Percentiles rank a stretch among this genome's conserved stretches.
Conservation (phyloP, 805 yeast species). For the Ogataea neopini region DNA sequence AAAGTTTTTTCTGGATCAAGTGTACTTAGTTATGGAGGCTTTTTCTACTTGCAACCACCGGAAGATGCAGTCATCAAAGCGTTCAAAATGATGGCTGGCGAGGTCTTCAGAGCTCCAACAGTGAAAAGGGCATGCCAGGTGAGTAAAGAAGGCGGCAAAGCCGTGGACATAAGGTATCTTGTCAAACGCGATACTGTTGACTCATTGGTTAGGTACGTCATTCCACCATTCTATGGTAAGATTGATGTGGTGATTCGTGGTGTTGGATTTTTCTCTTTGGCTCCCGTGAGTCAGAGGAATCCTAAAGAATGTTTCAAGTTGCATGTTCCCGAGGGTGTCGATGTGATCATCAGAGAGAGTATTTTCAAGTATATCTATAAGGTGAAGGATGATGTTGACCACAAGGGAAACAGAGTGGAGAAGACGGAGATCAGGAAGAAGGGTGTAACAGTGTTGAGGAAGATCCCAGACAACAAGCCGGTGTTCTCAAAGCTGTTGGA, state of each 20-base stretch:
- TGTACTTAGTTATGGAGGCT: slow-evolving; percentile 55
- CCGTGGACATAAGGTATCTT: slow-evolving; percentile 24
- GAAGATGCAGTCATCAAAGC: slow-evolving; percentile 47
- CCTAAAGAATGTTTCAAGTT: slow-evolving; percentile 42
- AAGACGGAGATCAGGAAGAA: slow-evolving; percentile 17
- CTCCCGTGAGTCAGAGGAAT: slow-evolving; percentile 51
- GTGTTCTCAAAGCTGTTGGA: slow-evolving; percentile 26
- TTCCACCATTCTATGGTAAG: slow-evolving; percentile 72
- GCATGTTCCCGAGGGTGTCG: slow-evolving; percentile 57
- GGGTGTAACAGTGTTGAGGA: slow-evolving; percentile 13
- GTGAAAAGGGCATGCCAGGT: slow-evolving; percentile 36
- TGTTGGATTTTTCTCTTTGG: slow-evolving; percentile 61
- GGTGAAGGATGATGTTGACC: slow-evolving; percentile 17
- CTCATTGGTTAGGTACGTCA: slow-evolving; percentile 44
- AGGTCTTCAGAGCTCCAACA: slow-evolving; percentile 36
- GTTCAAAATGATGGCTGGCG: slow-evolving; percentile 45
- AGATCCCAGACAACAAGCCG: slow-evolving; percentile 21
- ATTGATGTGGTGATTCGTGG: slow-evolving; percentile 66
- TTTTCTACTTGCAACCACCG: slow-evolving; percentile 60
- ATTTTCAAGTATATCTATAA: slow-evolving; percentile 32
- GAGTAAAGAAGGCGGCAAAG: slow-evolving; percentile 27
- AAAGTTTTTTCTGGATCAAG: slow-evolving; percentile 27
- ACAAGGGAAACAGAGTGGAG: slow-evolving; percentile 17
- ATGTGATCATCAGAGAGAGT: slow-evolving; percentile 48
- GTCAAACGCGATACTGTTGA: slow-evolving; percentile 30